Conservation (phyloP, 441 rosid genomes). For the Gossypium lobatum region DNA sequence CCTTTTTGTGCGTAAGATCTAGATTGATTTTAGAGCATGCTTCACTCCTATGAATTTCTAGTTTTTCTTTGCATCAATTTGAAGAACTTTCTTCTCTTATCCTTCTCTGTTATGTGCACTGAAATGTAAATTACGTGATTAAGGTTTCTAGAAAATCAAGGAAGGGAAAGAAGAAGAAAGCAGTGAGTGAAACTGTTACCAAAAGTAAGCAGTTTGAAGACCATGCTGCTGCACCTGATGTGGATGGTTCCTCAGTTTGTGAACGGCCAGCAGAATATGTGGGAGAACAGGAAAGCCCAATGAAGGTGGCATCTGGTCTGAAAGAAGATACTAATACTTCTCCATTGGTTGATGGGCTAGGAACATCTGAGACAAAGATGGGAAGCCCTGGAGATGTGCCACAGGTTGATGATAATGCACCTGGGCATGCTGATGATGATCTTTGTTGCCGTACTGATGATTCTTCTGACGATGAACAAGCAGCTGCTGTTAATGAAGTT, state of each 20-base stretch:
- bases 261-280: constrained; percentile 26
- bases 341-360: constrained; percentile 32
- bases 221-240: constrained; percentile 33
- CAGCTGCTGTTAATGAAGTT: constrained; percentile 64
- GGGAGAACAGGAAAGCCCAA: constrained; percentile 26
- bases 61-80: not conserved
- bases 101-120: constrained; percentile 4
- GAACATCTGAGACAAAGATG: constrained; percentile 29
- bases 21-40: not conserved
- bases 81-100: not conserved
- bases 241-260: constrained; percentile 26
- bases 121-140: constrained; percentile 24
- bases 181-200: constrained; percentile 28
- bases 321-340: constrained; percentile 22
- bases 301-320: constrained; percentile 30
- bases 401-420: constrained; percentile 26
- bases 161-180: constrained; percentile 57
- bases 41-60: not conserved
- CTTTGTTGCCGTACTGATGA: constrained; percentile 44
- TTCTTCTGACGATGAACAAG: constrained; percentile 71
- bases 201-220: constrained; percentile 35
- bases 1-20: not conserved
- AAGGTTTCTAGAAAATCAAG: constrained; percentile 90
- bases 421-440: constrained; percentile 37
- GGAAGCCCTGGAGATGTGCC: constrained; percentile 28